phyloP scores from a whole-genome alignment of 2,329 filamentous ascomycete genomes.

The Phialophora verrucosa region DNA sequence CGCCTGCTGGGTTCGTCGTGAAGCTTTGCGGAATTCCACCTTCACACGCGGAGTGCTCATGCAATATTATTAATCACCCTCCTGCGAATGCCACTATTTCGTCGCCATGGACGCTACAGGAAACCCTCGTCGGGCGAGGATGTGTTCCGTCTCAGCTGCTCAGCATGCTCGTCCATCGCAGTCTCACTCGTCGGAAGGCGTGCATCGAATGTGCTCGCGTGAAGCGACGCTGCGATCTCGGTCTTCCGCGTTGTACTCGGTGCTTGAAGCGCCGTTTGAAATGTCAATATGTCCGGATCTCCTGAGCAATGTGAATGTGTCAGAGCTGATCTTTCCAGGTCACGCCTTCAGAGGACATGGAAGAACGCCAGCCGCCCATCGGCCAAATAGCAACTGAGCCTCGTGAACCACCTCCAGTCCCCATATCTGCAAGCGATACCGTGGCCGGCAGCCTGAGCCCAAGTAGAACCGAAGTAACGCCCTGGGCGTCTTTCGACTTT shows the following conservation, averaged over 20 bases:
- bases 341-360: background rate
- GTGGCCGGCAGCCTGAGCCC: background rate
- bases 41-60: background rate
- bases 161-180: slow-evolving; percentile 14
- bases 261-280: background rate
- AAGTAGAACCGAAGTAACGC: background rate
- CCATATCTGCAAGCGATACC: no score
- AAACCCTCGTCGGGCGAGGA: no score
- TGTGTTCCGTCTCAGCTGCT: background rate
- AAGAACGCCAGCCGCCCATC: background rate
- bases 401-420: no score
- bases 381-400: no score
- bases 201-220: background rate
- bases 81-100: background rate
- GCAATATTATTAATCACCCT: background rate
- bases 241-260: slow-evolving; percentile 4
- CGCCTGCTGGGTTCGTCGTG: background rate
- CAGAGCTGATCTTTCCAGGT: background rate
- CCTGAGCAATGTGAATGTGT: background rate
- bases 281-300: background rate
- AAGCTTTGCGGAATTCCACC: slow-evolving; percentile 5
- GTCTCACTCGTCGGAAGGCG: slow-evolving; percentile 7
- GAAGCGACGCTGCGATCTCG: slow-evolving; percentile 16
- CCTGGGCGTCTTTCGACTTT: slow-evolving; percentile 6
- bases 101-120: no score